Evolutionary conservation across 768 basidiomycete species (phyloP).

Genomic region (Trametes cingulata): DNA sequence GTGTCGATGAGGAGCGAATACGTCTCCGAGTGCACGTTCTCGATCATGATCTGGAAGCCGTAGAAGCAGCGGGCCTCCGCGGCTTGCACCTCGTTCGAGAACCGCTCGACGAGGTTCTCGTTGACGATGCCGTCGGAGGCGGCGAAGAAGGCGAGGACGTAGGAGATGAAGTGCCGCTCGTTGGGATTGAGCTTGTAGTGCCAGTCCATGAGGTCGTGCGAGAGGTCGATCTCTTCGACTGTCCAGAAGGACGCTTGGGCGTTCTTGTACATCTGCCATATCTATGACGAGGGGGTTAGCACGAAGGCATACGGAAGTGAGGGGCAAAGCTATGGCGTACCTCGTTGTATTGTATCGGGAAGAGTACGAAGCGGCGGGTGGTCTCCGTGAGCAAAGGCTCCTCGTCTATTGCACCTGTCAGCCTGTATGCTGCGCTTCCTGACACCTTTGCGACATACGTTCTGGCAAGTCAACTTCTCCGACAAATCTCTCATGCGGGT

Average conservation of each 20-base stretch:
- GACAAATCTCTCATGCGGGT: conserved; percentile 44
- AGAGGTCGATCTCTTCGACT: conserved; percentile 89
- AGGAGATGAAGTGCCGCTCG: conserved; percentile 88
- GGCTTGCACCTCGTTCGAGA: conserved; percentile 88
- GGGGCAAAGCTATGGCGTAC: conserved; percentile 42
- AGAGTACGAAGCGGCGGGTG: conserved; percentile 83
- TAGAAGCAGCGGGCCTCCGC: conserved; percentile 97
- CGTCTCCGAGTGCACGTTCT: conserved; percentile 95
- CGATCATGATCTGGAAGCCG: conserved; percentile 99
- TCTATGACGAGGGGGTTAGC: conserved; percentile 45
- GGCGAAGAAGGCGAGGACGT: conserved; percentile 95
- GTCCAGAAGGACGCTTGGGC: conserved; percentile 96
- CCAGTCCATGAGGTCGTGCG: conserved; percentile 87
- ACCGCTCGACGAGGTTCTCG: conserved; percentile 93
- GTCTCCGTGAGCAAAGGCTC: conserved; percentile 83
- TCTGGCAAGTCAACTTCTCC: conserved; percentile 57
- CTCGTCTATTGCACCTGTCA: conserved; percentile 43
- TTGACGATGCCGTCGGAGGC: conserved; percentile 96
- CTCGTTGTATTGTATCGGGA: conserved; percentile 92
- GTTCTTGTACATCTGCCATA: conserved; percentile 96
- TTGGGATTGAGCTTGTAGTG: conserved; percentile 72
- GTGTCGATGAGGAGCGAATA: conserved; percentile 96
- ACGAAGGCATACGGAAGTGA: neutral
- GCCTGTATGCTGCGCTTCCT: neutral
- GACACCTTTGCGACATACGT: conserved; percentile 28